A percentile compares a stretch with the other conserved stretches of the same genome.
These are phyloP conservation scores for Xerocomellus chrysenteron DNA, from an alignment of 768 basidiomycete genomes.

Conservation along the genomic window DNA sequence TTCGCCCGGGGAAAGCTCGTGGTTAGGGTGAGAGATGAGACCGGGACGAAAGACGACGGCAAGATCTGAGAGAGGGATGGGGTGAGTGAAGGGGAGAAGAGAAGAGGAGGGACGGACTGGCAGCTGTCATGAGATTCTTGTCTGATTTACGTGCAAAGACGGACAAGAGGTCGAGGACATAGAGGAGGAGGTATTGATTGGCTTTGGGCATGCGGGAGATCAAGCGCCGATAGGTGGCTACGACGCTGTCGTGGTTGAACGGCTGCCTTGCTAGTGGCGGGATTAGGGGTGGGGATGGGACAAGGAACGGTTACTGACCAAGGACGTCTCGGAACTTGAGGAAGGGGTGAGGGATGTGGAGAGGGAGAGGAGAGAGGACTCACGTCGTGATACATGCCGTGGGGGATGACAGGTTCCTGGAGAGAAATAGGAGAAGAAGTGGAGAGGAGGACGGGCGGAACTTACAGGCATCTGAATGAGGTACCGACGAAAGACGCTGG, in stretches of 20 bases:
- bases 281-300: conserved; percentile 15
- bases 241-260: conserved; percentile 67
- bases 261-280: conserved; percentile 56
- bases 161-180: conserved; percentile 92
- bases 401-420: conserved; percentile 94
- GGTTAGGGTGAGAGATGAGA: conserved; percentile 82
- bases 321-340: conserved; percentile 75
- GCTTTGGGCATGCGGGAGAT: conserved; percentile 83
- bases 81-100: not conserved
- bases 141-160: conserved; percentile 92
- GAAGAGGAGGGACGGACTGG: conserved; percentile 57
- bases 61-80: conserved; percentile 56
- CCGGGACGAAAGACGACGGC: conserved; percentile 98
- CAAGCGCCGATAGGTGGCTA: conserved; percentile 77
- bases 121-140: conserved; percentile 93
- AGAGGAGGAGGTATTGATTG: conserved; percentile 95
- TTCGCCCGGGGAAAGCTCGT: conserved; percentile 83
- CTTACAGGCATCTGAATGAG: conserved; percentile 95
- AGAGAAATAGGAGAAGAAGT: conserved; percentile 5
- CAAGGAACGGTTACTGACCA: conserved; percentile 42
- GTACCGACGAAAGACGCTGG: conserved; percentile 93
- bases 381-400: conserved; percentile 84
- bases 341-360: conserved; percentile 8
- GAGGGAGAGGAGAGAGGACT: conserved; percentile 33
- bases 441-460: conserved; percentile 20